Conservation (phyloP, 371 early-diverging fungal species). For the Mucor circinelloides region DNA sequence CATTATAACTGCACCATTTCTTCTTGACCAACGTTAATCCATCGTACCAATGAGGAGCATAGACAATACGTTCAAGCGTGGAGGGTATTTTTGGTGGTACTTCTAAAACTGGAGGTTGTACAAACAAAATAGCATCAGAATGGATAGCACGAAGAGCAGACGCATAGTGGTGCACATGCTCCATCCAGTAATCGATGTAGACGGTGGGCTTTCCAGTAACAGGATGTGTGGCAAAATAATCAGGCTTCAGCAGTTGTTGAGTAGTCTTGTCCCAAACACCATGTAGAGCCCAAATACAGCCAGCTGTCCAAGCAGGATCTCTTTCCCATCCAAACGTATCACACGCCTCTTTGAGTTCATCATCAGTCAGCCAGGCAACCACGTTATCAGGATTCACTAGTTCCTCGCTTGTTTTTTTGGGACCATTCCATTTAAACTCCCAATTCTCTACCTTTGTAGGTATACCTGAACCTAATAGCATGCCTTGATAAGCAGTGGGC, state of each 20-base stretch:
- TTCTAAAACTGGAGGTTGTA: slow-evolving; percentile 69
- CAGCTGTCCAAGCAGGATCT: slow-evolving; percentile 36
- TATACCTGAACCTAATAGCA: slow-evolving; percentile 66
- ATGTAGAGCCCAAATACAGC: slow-evolving; percentile 74
- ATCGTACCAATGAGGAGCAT: slow-evolving; percentile 81
- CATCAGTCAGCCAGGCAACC: slow-evolving; percentile 57
- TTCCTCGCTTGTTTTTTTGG: slow-evolving; percentile 42
- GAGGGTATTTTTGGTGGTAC: slow-evolving; percentile 56
- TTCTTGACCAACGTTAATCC: slow-evolving; percentile 70
- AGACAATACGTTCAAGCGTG: slow-evolving; percentile 53
- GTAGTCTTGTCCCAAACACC: slow-evolving; percentile 65
- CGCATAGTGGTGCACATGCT: slow-evolving; percentile 52
- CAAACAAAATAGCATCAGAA: slow-evolving; percentile 59
- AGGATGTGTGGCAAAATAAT: slow-evolving; percentile 65
- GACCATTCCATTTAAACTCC: slow-evolving; percentile 62
- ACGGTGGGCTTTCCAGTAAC: slow-evolving; percentile 40
- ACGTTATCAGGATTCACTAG: slow-evolving; percentile 53
- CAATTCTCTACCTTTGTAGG: slow-evolving; percentile 59
- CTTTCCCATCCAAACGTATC: slow-evolving; percentile 11
- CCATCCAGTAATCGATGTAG: slow-evolving; percentile 58
- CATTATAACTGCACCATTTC: slow-evolving; percentile 66
- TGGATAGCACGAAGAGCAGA: slow-evolving; percentile 50
- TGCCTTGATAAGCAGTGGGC: slow-evolving; percentile 67
- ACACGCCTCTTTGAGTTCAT: slow-evolving; percentile 17
- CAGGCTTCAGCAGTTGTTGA: slow-evolving; percentile 32